These are phyloP conservation scores for Paracoccidioides brasiliensis DNA, from an alignment of 2,329 filamentous ascomycete species.

Conservation along the genomic window DNA sequence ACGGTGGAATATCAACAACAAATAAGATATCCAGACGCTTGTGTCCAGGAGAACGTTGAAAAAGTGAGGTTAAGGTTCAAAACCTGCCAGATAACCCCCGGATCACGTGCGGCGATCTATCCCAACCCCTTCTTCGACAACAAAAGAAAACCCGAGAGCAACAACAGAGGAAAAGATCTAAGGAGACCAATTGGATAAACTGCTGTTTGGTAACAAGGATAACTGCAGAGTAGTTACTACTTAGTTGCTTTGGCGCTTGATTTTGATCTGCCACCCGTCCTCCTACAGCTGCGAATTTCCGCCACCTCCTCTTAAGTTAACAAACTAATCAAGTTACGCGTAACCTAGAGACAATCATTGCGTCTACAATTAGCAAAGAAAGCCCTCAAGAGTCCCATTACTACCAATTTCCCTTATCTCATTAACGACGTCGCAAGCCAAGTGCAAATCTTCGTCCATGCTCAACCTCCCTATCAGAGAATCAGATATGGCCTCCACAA, in stretches of 20 bases:
- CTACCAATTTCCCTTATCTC: neutral
- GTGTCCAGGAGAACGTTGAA: neutral
- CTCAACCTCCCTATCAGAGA: constrained; percentile 35
- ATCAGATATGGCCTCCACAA: constrained; percentile 50
- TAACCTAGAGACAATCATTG: neutral
- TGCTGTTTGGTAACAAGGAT: too few relatives aligned
- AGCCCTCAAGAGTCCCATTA: neutral
- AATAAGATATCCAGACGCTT: neutral
- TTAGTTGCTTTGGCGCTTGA: too few relatives aligned
- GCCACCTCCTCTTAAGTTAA: too few relatives aligned
- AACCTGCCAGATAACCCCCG: neutral
- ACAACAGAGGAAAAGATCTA: too few relatives aligned
- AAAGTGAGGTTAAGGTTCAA: neutral
- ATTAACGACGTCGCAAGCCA: neutral
- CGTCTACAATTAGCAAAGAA: neutral
- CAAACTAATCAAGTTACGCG: too few relatives aligned
- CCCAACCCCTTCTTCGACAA: too few relatives aligned
- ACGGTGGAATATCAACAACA: neutral
- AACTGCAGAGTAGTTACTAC: too few relatives aligned
- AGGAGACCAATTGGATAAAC: too few relatives aligned
- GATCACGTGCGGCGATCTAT: neutral
- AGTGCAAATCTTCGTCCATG: constrained; percentile 19
- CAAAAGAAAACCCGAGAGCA: too few relatives aligned
- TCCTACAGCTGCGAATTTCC: too few relatives aligned
- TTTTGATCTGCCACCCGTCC: too few relatives aligned